These are phyloP conservation scores for Rubroboletus pulcherrimus DNA, from an alignment of 768 basidiomycete genomes.

Conservation along the genomic window DNA sequence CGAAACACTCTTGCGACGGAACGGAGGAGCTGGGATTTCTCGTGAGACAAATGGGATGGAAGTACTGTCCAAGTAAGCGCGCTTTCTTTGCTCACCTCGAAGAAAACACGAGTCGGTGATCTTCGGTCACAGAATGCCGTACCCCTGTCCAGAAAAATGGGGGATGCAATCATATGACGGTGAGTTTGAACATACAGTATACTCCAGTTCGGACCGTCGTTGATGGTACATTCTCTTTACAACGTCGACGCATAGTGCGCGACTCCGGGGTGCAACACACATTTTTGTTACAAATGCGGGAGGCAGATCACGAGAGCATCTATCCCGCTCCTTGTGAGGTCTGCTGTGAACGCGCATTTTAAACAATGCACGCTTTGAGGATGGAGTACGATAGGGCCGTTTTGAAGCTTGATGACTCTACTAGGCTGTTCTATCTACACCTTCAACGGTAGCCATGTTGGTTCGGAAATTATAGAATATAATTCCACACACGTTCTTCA, in stretches of 20 bases:
- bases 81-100: neutral
- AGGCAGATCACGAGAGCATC: slow-evolving; percentile 41
- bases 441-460: neutral
- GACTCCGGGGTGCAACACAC: slow-evolving; percentile 51
- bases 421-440: neutral
- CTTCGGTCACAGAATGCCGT: slow-evolving; percentile 31
- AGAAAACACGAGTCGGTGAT: neutral
- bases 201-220: neutral
- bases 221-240: neutral
- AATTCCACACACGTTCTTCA: neutral
- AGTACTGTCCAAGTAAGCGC: slow-evolving; percentile 52
- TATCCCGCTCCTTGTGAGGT: slow-evolving; percentile 27
- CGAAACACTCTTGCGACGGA: slow-evolving; percentile 55
- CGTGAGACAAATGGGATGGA: slow-evolving; percentile 55
- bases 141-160: slow-evolving; percentile 49
- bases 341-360: slow-evolving; percentile 34
- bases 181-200: slow-evolving; percentile 28
- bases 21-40: slow-evolving; percentile 48
- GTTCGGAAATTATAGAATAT: neutral
- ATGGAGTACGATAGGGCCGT: neutral
- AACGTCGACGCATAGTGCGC: slow-evolving; percentile 37
- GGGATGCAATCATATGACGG: slow-evolving; percentile 61
- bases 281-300: slow-evolving; percentile 54
- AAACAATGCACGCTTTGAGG: slow-evolving; percentile 29
- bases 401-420: neutral